Percentiles rank a stretch among this genome's conserved stretches.
phyloP scores from a whole-genome alignment of 2,329 filamentous ascomycete species.

The Thielaviopsis populi region DNA sequence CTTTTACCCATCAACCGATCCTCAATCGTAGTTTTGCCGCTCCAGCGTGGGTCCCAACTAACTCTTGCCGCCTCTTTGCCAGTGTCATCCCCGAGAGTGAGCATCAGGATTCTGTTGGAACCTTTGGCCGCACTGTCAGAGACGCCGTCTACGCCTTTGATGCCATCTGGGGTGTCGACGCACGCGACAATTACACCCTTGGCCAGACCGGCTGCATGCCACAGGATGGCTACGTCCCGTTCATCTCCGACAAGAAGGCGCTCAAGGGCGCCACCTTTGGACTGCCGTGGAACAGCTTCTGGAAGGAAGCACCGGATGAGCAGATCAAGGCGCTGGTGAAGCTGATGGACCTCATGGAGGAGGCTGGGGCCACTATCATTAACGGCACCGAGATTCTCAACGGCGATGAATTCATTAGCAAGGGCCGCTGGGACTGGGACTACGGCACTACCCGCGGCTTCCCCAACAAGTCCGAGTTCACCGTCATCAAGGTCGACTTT shows the following conservation, averaged over 20 bases:
- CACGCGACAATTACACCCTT: conserved; percentile 49
- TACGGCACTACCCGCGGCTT: conserved; percentile 46
- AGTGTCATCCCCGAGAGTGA: conserved; percentile 48
- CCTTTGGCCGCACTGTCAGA: conserved; percentile 51
- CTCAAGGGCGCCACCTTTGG: conserved; percentile 52
- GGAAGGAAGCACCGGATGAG: conserved; percentile 42
- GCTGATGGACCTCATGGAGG: conserved; percentile 32
- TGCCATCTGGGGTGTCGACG: conserved; percentile 50
- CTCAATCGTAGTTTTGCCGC: not conserved
- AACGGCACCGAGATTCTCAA: conserved; percentile 55
- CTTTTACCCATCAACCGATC: not conserved
- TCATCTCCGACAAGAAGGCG: conserved; percentile 36
- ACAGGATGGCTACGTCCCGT: conserved; percentile 39
- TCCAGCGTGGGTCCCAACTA: not conserved
- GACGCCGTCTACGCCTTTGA: conserved; percentile 54
- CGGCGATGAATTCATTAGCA: conserved; percentile 46
- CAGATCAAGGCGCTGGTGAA: conserved; percentile 38
- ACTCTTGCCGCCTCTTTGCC: not conserved
- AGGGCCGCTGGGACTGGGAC: conserved; percentile 61
- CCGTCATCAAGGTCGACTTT: conserved; percentile 55
- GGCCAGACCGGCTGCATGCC: conserved; percentile 42
- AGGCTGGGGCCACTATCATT: conserved; percentile 50
- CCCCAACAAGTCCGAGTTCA: conserved; percentile 61
- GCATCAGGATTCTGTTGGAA: conserved; percentile 55
- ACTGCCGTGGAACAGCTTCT: conserved; percentile 57